A percentile compares a stretch with the other conserved stretches of the same genome.
Evolutionary conservation across 2,329 filamentous ascomycete species (phyloP).

Genomic region (Pyricularia sp.): DNA sequence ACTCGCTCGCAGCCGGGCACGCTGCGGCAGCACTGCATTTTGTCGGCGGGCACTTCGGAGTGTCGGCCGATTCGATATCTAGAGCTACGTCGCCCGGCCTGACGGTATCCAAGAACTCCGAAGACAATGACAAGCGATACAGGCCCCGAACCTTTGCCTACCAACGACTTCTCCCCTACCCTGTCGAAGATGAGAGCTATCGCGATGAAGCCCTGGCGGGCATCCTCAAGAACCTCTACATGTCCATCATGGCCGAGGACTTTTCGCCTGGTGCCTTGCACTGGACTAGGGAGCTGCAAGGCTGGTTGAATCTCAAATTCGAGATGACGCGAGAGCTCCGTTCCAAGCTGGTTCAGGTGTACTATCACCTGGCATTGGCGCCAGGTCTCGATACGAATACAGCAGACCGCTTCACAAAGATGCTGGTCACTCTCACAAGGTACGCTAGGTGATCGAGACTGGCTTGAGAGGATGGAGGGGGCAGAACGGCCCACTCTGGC

Average conservation of each 20-base stretch:
- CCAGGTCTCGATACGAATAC: conserved; percentile 74
- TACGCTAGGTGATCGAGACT: conserved; percentile 29
- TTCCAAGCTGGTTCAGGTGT: conserved; percentile 74
- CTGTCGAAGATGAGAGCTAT: conserved; percentile 66
- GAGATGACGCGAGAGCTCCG: conserved; percentile 80
- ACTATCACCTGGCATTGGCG: conserved; percentile 85
- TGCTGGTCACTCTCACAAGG: conserved; percentile 95
- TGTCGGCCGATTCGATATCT: conserved; percentile 56
- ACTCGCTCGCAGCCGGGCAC: conserved; percentile 21
- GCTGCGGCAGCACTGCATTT: conserved; percentile 24
- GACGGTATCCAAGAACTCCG: conserved; percentile 33
- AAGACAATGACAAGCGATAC: conserved; percentile 50
- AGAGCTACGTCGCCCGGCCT: conserved; percentile 73
- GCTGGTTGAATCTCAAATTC: conserved; percentile 94
- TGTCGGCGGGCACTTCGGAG: conserved; percentile 21
- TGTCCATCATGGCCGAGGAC: conserved; percentile 81
- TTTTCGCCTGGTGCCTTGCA: conserved; percentile 88
- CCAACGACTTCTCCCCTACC: conserved; percentile 78
- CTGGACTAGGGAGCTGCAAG: conserved; percentile 91
- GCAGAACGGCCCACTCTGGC: background rate
- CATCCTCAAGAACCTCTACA: conserved; percentile 88
- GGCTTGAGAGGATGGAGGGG: conserved; percentile 9
- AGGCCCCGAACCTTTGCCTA: conserved; percentile 89
- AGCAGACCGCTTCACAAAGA: conserved; percentile 84
- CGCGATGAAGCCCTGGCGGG: conserved; percentile 69